phyloP scores from a whole-genome alignment of 805 yeast species.

The Ogataea nitratoaversa region DNA sequence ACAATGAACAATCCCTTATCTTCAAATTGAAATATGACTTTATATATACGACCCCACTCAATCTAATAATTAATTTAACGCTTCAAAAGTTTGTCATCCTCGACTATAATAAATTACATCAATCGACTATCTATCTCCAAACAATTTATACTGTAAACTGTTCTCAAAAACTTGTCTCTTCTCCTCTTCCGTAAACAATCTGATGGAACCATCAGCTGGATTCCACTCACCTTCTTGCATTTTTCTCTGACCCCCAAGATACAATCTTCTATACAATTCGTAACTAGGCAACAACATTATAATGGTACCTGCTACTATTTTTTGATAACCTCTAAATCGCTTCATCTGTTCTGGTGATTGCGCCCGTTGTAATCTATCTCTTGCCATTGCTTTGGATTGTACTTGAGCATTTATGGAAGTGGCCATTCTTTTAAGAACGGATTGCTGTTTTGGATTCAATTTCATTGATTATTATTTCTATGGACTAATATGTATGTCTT shows the following conservation, averaged over 20 bases:
- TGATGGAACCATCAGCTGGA: slow-evolving; percentile 40
- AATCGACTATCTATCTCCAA: slow-evolving; percentile 43
- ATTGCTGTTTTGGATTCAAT: neutral
- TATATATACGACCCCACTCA: slow-evolving; percentile 16
- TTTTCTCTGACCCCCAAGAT: slow-evolving; percentile 39
- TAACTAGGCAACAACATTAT: slow-evolving; percentile 27
- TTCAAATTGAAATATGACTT: no score
- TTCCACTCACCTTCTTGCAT: slow-evolving; percentile 42
- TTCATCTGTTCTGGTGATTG: slow-evolving; percentile 17
- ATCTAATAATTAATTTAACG: no score
- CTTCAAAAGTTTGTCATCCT: no score
- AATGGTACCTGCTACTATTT: slow-evolving; percentile 29
- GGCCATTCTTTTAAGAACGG: neutral
- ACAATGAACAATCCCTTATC: no score
- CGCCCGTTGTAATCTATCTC: neutral
- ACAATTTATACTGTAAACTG: slow-evolving; percentile 37
- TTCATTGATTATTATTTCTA: no score
- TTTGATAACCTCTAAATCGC: slow-evolving; percentile 24
- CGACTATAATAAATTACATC: no score
- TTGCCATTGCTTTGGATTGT: neutral
- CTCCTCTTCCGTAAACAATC: slow-evolving; percentile 42
- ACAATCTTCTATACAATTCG: slow-evolving; percentile 31
- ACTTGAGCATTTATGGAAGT: neutral
- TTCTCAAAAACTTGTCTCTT: slow-evolving; percentile 32
- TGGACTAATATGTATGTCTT: no score